Base-by-base conservation (phyloP, 192 early-diverging fungal species). In the Gaertneriomyces sp. region DNA sequence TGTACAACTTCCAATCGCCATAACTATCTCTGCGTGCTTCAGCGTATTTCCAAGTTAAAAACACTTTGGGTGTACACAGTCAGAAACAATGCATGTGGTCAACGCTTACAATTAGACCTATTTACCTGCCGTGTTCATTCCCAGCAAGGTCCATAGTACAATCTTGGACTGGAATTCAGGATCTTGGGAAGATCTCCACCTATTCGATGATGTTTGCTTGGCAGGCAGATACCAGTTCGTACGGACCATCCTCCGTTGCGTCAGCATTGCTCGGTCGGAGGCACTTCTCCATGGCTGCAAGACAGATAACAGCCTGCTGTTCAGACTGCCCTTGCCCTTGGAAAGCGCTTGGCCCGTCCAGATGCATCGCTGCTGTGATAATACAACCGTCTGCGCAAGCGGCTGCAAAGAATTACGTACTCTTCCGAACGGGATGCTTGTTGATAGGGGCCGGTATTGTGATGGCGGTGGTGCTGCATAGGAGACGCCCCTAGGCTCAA, bases 31-130 rank as follows among this genome's bases (percentile, higher is more conserved):
- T 39, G 33, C 60, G 63, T 7, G 41, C 53, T 9, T 42, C 14
- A 6, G 75, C 70, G 45, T 65, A 72, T 47, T 69, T 60, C 75
- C 75, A 76, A 53, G 66, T 12, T 5, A 76, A 59, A 50, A 73
- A 76, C 20, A 76, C 75, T 66, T 66, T 46, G 39, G 33, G 59
- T 40, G 0, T n/a, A 7, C 7, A 9, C 50, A 54, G n/a, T 11
- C 11, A 10, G 60, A 50, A 14, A 8, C 8, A 50, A 4, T 20
- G 11, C 20, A 5, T 20, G 17, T 50, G 60, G 7, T 12, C 0
- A 12, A n/a, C 25, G 25, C 25, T 33, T 33, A 39, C 8, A 16
- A 9, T n/a, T 1, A 20, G 38, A 7, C 20, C 1, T 7, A 4
- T 20, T 10, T 63, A 70, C 68, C 68, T 41, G 17, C 60, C 17